Percentiles rank a stretch among this genome's conserved stretches.
These are phyloP conservation scores for Furcasterigmium furcatum DNA, from an alignment of 2,329 filamentous ascomycete genomes.

Conservation along the genomic window DNA sequence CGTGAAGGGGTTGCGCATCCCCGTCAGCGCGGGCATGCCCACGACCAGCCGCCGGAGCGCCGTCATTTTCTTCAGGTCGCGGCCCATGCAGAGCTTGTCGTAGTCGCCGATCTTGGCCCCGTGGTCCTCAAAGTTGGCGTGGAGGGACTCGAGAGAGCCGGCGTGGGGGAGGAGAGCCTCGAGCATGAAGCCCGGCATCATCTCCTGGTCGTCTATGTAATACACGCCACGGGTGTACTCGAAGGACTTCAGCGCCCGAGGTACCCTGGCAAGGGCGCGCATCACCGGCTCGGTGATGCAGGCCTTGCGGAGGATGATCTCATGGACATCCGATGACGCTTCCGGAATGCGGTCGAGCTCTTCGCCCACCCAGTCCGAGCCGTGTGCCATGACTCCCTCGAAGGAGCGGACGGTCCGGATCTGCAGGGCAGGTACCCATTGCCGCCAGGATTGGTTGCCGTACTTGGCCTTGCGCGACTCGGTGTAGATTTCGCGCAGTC, in stretches of 20 bases:
- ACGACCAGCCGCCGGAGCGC: neutral
- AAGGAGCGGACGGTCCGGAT: neutral
- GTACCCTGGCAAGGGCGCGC: neutral
- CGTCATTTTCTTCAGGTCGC: neutral
- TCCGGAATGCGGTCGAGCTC: neutral
- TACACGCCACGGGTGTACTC: neutral
- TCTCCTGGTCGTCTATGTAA: neutral
- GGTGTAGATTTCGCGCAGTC: neutral
- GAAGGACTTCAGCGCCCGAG: neutral
- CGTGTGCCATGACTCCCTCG: neutral
- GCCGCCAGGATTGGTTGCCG: neutral
- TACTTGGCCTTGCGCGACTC: neutral
- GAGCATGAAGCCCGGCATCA: conserved; percentile 5
- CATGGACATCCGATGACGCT: neutral
- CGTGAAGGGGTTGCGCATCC: neutral
- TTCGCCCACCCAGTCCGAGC: neutral
- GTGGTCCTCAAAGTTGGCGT: conserved; percentile 7
- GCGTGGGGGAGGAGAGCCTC: conserved; percentile 5
- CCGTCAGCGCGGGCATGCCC: neutral
- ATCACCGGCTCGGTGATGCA: neutral
- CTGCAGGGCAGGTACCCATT: neutral
- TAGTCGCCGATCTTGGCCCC: neutral
- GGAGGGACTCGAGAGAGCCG: conserved; percentile 6
- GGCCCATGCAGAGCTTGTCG: neutral
- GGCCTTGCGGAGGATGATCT: neutral